Percentiles rank a stretch among this genome's conserved stretches.
These are phyloP conservation scores for Boechera stricta DNA, from an alignment of 345 rosid species.

Conservation along the genomic window DNA sequence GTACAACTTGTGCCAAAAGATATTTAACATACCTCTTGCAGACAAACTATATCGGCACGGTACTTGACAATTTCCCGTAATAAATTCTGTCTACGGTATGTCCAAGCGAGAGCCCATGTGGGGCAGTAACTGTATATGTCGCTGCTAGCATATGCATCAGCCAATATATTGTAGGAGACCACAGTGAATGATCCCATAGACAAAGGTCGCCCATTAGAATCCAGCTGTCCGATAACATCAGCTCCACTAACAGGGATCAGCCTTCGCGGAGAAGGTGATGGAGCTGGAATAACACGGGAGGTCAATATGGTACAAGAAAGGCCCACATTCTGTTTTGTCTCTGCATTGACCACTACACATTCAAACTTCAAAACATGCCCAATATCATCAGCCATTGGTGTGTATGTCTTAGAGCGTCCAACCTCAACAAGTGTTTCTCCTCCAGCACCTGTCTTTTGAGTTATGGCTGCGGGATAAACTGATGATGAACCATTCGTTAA, in stretches of 20 bases:
- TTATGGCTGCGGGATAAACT: conserved; percentile 66
- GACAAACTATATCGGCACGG: conserved; percentile 94
- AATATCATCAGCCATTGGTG: conserved; percentile 93
- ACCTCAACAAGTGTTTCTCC: conserved; percentile 97
- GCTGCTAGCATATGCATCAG: conserved; percentile 76
- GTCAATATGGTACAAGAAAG: conserved; percentile 68
- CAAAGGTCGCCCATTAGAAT: conserved; percentile 68
- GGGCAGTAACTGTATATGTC: conserved; percentile 93
- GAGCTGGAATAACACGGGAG: conserved; percentile 98
- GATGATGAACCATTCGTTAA: conserved; percentile 78
- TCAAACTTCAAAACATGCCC: conserved; percentile 94
- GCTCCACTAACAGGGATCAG: conserved; percentile 74
- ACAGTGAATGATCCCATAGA: conserved; percentile 86
- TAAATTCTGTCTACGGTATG: conserved; percentile 91
- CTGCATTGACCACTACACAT: conserved; percentile 86
- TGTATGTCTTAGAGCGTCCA: conserved; percentile 86
- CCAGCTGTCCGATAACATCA: conserved; percentile 67
- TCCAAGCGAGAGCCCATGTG: conserved; percentile 98
- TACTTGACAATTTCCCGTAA: conserved; percentile 91
- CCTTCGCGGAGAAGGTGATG: conserved; percentile 88
- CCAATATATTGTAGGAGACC: conserved; percentile 91
- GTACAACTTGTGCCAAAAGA: conserved; percentile 1
- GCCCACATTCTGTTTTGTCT: conserved; percentile 71
- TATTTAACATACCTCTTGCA: conserved; percentile 74
- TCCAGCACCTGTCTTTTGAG: conserved; percentile 70